Conservation (phyloP, 345 rosid genomes). For the Alliaria petiolata region DNA sequence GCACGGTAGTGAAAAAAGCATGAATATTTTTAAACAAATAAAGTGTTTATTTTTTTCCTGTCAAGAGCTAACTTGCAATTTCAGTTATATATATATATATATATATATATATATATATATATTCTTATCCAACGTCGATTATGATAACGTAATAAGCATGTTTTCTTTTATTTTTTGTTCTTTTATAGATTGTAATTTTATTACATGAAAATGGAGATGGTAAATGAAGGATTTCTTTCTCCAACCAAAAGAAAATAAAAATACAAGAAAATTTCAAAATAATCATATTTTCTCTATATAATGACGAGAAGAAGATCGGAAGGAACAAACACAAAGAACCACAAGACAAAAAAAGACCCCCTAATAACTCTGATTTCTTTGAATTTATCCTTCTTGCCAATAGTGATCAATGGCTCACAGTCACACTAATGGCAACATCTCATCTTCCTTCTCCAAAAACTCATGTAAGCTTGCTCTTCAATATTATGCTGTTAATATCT, state of each 20-base stretch:
- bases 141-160: too few relatives aligned
- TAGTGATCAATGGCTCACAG: constrained; percentile 23
- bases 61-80: neutral
- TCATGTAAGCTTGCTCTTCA: constrained; percentile 15
- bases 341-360: neutral
- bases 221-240: constrained; percentile 6
- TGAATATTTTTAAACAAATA: neutral
- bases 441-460: constrained; percentile 20
- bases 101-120: too few relatives aligned
- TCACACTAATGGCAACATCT: constrained; percentile 26
- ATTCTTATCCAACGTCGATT: too few relatives aligned
- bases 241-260: neutral
- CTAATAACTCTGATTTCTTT: neutral
- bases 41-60: neutral
- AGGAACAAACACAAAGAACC: constrained; percentile 14
- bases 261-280: neutral
- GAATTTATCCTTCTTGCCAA: constrained; percentile 7
- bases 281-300: constrained; percentile 18
- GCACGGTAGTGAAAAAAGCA: neutral
- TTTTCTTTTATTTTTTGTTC: too few relatives aligned
- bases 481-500: neutral
- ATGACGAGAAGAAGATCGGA: constrained; percentile 16
- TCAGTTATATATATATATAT: too few relatives aligned
- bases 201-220: constrained; percentile 7
- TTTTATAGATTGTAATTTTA: neutral